Conservation (phyloP, 805 yeast genomes). For the Kuraishia molischiana region DNA sequence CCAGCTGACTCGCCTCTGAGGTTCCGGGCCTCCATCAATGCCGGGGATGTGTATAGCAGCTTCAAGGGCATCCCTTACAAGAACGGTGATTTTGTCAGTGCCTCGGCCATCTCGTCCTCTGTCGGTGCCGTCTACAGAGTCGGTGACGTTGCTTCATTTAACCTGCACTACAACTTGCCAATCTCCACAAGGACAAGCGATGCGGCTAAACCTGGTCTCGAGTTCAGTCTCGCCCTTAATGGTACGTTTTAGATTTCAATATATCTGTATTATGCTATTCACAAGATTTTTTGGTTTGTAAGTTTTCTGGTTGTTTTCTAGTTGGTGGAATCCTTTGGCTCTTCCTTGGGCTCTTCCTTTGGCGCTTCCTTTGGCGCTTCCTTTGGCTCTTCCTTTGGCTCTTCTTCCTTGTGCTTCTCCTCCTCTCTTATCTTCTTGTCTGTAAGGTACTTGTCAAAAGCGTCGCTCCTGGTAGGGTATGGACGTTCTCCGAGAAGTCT, state of each 20-base stretch:
- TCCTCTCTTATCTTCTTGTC: constrained; percentile 1
- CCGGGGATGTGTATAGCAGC: constrained; percentile 44
- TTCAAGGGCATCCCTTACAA: constrained; percentile 8
- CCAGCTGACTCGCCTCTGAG: constrained; percentile 40
- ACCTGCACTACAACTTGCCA: constrained; percentile 56
- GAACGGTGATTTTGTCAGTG: constrained; percentile 12
- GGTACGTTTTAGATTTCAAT: neutral
- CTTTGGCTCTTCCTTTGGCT: neutral
- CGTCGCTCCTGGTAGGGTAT: constrained; percentile 71
- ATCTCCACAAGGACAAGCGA: constrained; percentile 41
- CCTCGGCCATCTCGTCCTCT: constrained; percentile 47
- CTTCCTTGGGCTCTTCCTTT: neutral
- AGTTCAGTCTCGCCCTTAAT: constrained; percentile 14
- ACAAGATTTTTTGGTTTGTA: neutral
- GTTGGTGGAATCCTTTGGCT: neutral
- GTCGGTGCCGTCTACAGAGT: constrained; percentile 52
- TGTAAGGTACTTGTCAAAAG: constrained; percentile 80
- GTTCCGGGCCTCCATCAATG: constrained; percentile 53
- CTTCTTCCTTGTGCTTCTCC: neutral
- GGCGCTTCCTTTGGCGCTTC: neutral
- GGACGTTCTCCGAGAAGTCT: constrained; percentile 70
- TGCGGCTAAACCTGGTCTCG: constrained; percentile 47
- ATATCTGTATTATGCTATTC: neutral
- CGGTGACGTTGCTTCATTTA: constrained; percentile 53
- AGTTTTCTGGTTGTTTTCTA: neutral